These are phyloP conservation scores for Wickerhamiella cacticola DNA, from an alignment of 805 yeast genomes.

Conservation along the genomic window DNA sequence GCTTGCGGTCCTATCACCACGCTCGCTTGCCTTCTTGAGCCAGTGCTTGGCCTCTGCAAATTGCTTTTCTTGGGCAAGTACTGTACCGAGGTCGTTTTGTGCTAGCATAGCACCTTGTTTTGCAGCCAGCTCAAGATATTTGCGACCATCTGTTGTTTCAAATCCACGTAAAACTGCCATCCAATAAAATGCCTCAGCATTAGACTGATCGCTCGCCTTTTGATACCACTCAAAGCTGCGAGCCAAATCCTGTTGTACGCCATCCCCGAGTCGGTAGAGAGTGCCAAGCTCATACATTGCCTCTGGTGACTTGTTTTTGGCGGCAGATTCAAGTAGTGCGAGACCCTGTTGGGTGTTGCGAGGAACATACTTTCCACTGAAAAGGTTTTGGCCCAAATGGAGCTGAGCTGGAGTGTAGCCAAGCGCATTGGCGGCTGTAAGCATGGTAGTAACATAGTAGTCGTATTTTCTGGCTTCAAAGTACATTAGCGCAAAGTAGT, in stretches of 20 bases:
- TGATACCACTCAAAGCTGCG: slow-evolving; percentile 3
- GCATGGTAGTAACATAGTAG: background rate
- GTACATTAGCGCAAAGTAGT: slow-evolving; percentile 1
- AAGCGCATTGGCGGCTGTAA: slow-evolving; percentile 3
- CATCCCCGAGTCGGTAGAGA: background rate
- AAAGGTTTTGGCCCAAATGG: slow-evolving; percentile 1
- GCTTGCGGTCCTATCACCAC: slow-evolving; percentile 8
- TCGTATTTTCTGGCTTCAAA: slow-evolving; percentile 4
- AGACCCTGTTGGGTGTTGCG: slow-evolving; percentile 1
- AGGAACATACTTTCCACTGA: background rate
- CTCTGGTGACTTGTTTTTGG: background rate
- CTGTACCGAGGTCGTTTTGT: slow-evolving; percentile 9
- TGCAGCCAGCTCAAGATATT: slow-evolving; percentile 3
- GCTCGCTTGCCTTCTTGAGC: slow-evolving; percentile 1
- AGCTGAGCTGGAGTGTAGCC: slow-evolving; percentile 10
- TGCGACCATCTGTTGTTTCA: background rate
- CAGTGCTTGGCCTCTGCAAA: slow-evolving; percentile 1
- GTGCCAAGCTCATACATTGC: slow-evolving; percentile 4
- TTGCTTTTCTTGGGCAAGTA: background rate
- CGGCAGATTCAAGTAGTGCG: slow-evolving; percentile 1
- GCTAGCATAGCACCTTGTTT: slow-evolving; percentile 6
- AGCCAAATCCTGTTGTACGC: background rate
- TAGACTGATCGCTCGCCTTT: background rate
- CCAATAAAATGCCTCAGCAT: slow-evolving; percentile 3
- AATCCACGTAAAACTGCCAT: slow-evolving; percentile 1